phyloP scores from a whole-genome alignment of 768 basidiomycete genomes.

The Galerina sulciceps region DNA sequence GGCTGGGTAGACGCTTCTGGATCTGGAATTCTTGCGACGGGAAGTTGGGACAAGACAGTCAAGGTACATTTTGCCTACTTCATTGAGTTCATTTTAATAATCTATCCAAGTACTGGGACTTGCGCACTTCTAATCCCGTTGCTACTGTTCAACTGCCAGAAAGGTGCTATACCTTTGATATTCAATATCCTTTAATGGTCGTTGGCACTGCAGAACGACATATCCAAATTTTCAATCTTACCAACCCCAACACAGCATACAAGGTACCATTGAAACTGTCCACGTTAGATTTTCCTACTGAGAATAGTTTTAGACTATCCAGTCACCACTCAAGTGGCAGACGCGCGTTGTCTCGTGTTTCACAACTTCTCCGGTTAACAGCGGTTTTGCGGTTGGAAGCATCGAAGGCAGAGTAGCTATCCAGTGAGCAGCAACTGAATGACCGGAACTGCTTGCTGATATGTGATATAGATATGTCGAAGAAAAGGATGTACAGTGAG shows the following conservation, averaged over 20 bases:
- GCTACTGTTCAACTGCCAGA: slow-evolving; percentile 86
- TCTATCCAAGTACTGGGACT: slow-evolving; percentile 83
- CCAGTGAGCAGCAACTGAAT: slow-evolving; percentile 63
- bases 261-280: slow-evolving; percentile 51
- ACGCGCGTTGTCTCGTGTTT: slow-evolving; percentile 87
- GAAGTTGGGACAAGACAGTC: slow-evolving; percentile 97
- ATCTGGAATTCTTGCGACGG: slow-evolving; percentile 83
- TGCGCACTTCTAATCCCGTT: slow-evolving; percentile 75
- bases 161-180: slow-evolving; percentile 87
- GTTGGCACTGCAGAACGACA: slow-evolving; percentile 94
- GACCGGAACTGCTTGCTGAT: not conserved
- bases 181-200: slow-evolving; percentile 82
- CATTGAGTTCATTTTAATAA: not conserved
- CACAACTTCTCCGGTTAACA: slow-evolving; percentile 57
- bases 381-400: slow-evolving; percentile 84
- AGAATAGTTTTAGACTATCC: slow-evolving; percentile 57
- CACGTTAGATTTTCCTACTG: not conserved
- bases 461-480: slow-evolving; percentile 70
- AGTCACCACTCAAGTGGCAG: slow-evolving; percentile 93
- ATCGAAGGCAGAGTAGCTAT: slow-evolving; percentile 94
- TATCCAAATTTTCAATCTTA: slow-evolving; percentile 87
- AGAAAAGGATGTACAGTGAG: slow-evolving; percentile 76
- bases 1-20: slow-evolving; percentile 80
- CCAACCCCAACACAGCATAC: slow-evolving; percentile 77
- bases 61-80: slow-evolving; percentile 60